Percentiles rank a stretch among this genome's conserved stretches.
Conservation (phyloP, 345 rosid species). For the Aurinia saxatilis region DNA sequence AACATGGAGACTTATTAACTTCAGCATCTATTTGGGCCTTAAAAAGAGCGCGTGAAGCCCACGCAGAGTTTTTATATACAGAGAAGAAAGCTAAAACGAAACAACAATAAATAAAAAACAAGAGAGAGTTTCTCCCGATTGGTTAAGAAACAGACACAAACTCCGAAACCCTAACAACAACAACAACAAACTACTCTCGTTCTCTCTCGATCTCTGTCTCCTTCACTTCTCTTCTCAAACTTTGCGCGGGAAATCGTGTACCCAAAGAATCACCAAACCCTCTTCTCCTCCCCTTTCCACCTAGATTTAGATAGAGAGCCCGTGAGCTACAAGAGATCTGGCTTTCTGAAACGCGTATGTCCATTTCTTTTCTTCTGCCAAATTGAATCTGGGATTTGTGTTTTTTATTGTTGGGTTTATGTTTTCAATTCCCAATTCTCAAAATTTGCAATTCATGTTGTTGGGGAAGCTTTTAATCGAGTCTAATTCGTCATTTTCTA, state of each 20-base stretch:
- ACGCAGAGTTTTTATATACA: background rate
- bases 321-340: constrained; percentile 17
- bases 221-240: background rate
- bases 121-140: background rate
- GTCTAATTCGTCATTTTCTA: background rate
- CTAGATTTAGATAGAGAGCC: background rate
- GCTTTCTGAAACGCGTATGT: constrained; percentile 7
- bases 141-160: constrained; percentile 3
- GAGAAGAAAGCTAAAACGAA: background rate
- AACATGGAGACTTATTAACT: background rate
- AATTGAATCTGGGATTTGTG: background rate
- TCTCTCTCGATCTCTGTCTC: constrained; percentile 24
- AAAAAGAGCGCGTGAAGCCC: constrained; percentile 1
- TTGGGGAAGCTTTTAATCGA: background rate
- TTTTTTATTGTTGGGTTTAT: background rate
- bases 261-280: background rate
- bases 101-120: no score
- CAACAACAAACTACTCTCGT: background rate
- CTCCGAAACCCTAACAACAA: constrained; percentile 31
- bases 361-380: background rate
- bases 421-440: background rate
- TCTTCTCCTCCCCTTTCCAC: background rate
- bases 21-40: background rate
- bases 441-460: background rate
- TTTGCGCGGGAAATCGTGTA: constrained; percentile 27